Base-by-base conservation (phyloP, 768 basidiomycete genomes). In the Mrakia gelida region DNA sequence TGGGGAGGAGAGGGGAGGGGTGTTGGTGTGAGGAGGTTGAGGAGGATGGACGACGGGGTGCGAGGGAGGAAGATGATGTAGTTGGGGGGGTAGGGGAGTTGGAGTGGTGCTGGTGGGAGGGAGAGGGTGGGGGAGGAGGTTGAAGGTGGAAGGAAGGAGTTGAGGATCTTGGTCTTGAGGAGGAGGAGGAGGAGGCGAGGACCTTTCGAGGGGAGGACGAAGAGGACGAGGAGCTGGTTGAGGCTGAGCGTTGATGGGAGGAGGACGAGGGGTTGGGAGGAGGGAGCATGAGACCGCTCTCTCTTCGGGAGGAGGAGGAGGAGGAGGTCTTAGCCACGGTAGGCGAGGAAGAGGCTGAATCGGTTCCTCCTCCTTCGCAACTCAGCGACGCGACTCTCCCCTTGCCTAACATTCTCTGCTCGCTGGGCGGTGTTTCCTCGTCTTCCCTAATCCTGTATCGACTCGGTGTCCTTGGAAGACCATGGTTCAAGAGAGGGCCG, bases 381-480 rank as follows among this genome's bases (percentile, higher is more conserved):
- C n/a, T 13, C 30, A 62, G 21, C 59, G 61, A 74, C 16, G 59
- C 59, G 59, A 63, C 59, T 41, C 59, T 28, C 10, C 34, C 73
- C 7, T n/a, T 63, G 30, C 59, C 23, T n/a, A 56, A 43, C 28
- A 62, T 30, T 7, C 56, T n/a, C 26, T 21, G 32, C 54, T 59
- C 34, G 49, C 26, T 3, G 30, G 71, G 52, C 26, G 71, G n/a
- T 30, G 49, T 23, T 21, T 63, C 73, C 7, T 23, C 30, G 45
- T 75, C 75, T 10, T 75, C 75, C 43, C 16, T 65, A 32, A 75
- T 63, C 30, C 75, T 43, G 49, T 75, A 75, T 9, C 75, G 75
- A 52, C 75, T 75, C 28, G 75, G 75, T 32, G 75, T 75, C n/a
- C 75, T 43, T 4, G 67, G 67, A 18, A 70, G 38, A 43, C 67